phyloP scores from a whole-genome alignment of 2,329 filamentous ascomycete species.

The Sclerotinia glacialis region DNA sequence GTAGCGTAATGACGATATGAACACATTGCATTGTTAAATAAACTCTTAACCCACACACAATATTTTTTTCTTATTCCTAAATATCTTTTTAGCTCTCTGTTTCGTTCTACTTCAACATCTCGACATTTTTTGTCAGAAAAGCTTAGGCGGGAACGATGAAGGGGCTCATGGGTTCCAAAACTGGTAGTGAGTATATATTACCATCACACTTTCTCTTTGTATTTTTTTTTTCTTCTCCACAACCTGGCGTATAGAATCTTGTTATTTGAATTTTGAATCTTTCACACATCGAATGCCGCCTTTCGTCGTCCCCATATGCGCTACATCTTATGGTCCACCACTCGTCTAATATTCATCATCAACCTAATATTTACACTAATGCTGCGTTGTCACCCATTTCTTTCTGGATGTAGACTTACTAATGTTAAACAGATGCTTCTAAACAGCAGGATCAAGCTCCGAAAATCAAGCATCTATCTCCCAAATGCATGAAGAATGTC shows the following conservation, averaged over 20 bases:
- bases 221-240: background rate
- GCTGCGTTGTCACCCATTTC: background rate
- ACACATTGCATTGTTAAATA: background rate
- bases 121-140: background rate
- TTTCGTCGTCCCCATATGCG: too few species aligned
- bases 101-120: background rate
- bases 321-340: too few species aligned
- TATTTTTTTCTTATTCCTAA: background rate
- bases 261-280: background rate
- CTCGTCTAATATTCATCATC: background rate
- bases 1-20: background rate
- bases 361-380: background rate
- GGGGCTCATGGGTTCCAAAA: background rate
- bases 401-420: background rate
- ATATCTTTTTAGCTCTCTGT: background rate
- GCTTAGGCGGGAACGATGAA: background rate
- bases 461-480: background rate
- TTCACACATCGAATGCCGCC: too few species aligned
- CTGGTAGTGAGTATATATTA: background rate
- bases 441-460: background rate
- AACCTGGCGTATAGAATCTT: background rate
- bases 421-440: background rate
- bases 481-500: background rate
- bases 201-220: background rate
- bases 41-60: background rate